phyloP scores from a whole-genome alignment of 73 alveolate species.

The Paramecium tetraurelia region DNA sequence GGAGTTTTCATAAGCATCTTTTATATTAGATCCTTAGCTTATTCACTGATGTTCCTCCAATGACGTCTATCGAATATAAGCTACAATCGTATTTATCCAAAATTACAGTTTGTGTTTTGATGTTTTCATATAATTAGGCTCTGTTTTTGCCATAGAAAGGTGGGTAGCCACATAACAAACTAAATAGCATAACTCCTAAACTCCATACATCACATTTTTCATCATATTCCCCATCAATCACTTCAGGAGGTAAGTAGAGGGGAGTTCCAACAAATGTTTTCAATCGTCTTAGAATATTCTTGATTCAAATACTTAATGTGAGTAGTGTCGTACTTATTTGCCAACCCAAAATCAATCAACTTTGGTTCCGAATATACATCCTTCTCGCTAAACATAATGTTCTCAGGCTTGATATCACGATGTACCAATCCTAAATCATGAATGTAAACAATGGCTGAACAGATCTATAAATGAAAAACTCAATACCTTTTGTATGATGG shows the following conservation, averaged over 20 bases:
- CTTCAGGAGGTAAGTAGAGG: conserved; percentile 96
- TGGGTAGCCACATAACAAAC: conserved; percentile 89
- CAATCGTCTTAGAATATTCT: conserved; percentile 71
- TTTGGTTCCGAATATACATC: conserved; percentile 84
- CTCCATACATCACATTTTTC: conserved; percentile 95
- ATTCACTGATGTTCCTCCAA: conserved; percentile 50
- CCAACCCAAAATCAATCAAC: conserved; percentile 95
- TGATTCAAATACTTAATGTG: conserved; percentile 68
- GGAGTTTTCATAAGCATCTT: conserved; percentile 77
- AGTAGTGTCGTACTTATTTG: conserved; percentile 67
- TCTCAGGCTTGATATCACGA: conserved; percentile 97
- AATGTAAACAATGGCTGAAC: conserved; percentile 88
- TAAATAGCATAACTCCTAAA: conserved; percentile 88
- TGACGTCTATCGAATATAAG: conserved; percentile 3
- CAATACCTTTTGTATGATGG: neutral
- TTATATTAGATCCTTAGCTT: conserved; percentile 70
- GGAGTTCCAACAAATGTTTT: conserved; percentile 96
- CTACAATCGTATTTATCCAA: neutral
- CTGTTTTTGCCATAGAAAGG: conserved; percentile 91
- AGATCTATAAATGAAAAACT: neutral
- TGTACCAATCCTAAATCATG: conserved; percentile 92
- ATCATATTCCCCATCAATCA: conserved; percentile 90
- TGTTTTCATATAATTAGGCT: conserved; percentile 82
- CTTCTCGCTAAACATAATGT: conserved; percentile 83
- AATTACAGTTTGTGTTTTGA: conserved; percentile 43